Percentiles rank a stretch among this genome's conserved stretches.
Evolutionary conservation across 2,329 filamentous ascomycete genomes (phyloP).

Genomic region (Neofusicoccum cordaticola): DNA sequence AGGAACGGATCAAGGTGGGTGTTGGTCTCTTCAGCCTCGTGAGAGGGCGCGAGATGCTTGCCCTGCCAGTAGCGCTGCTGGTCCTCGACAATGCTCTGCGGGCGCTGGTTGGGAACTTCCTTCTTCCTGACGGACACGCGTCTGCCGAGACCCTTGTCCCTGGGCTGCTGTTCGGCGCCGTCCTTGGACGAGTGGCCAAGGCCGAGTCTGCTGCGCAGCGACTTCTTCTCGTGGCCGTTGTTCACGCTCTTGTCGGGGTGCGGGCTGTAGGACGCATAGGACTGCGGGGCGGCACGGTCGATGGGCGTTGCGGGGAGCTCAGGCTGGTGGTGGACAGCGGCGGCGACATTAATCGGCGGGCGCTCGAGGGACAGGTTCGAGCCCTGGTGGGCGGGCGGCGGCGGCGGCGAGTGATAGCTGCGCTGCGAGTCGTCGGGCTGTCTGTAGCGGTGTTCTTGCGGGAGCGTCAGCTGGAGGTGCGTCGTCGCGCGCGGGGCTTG

Average conservation of each 20-base stretch:
- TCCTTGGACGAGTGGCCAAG: conserved; percentile 24
- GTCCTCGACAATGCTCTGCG: conserved; percentile 27
- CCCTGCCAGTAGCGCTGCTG: conserved; percentile 26
- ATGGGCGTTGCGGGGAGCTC: conserved; percentile 24
- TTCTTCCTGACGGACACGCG: conserved; percentile 37
- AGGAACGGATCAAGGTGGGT: conserved; percentile 37
- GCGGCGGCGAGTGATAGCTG: not conserved
- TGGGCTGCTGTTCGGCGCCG: conserved; percentile 15
- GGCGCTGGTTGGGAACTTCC: conserved; percentile 26
- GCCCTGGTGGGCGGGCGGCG: not conserved
- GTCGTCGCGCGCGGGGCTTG: conserved; percentile 24
- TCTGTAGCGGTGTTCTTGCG: conserved; percentile 12
- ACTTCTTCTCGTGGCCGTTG: conserved; percentile 17
- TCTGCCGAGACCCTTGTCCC: conserved; percentile 30
- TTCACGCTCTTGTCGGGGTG: conserved; percentile 4
- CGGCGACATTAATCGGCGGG: conserved; percentile 20
- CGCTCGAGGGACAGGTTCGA: conserved; percentile 32
- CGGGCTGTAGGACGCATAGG: conserved; percentile 14
- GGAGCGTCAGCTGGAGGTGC: conserved; percentile 12
- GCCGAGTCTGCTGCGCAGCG: conserved; percentile 18
- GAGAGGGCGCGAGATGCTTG: conserved; percentile 33
- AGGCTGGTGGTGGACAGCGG: conserved; percentile 18
- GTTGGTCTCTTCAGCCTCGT: conserved; percentile 31
- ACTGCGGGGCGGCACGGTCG: conserved; percentile 22
- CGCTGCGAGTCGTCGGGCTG: conserved; percentile 14